These are phyloP conservation scores for Cladosporium sp. DNA, from an alignment of 2,329 filamentous ascomycete genomes.

Conservation along the genomic window DNA sequence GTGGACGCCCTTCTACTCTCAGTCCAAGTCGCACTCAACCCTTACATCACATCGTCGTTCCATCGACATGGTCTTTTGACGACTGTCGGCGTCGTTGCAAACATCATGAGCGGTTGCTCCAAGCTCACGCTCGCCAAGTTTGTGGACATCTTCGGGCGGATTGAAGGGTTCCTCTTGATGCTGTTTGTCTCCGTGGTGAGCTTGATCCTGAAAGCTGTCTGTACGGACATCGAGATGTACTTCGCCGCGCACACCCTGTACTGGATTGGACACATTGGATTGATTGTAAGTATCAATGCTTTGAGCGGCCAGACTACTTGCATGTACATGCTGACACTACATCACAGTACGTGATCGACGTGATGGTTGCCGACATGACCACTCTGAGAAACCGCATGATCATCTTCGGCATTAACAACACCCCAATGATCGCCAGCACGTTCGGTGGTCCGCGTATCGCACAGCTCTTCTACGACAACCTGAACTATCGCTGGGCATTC, in stretches of 20 bases:
- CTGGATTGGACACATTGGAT: conserved; percentile 53
- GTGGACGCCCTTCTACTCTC: conserved; percentile 48
- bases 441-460: conserved; percentile 55
- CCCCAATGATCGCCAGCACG: conserved; percentile 66
- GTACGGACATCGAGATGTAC: conserved; percentile 60
- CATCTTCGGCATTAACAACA: conserved; percentile 61
- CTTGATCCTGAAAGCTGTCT: conserved; percentile 67
- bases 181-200: conserved; percentile 53
- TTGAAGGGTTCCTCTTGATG: conserved; percentile 61
- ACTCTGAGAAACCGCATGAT: conserved; percentile 65
- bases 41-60: conserved; percentile 53
- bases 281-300: conserved; percentile 20
- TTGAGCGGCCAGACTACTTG: background rate
- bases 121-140: conserved; percentile 68
- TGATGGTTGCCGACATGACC: conserved; percentile 69
- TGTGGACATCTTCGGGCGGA: conserved; percentile 66
- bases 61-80: conserved; percentile 55
- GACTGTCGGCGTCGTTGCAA: conserved; percentile 56
- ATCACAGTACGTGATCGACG: conserved; percentile 59
- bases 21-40: conserved; percentile 40
- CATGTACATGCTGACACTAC: background rate
- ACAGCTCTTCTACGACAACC: conserved; percentile 38
- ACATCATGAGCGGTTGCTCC: conserved; percentile 58
- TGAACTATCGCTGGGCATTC: conserved; percentile 65
- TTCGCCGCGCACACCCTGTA: conserved; percentile 67